A percentile compares a stretch with the other conserved stretches of the same genome.
phyloP scores from a whole-genome alignment of 1,284 basidiomycete genomes.

The Boletus semigastroideus region DNA sequence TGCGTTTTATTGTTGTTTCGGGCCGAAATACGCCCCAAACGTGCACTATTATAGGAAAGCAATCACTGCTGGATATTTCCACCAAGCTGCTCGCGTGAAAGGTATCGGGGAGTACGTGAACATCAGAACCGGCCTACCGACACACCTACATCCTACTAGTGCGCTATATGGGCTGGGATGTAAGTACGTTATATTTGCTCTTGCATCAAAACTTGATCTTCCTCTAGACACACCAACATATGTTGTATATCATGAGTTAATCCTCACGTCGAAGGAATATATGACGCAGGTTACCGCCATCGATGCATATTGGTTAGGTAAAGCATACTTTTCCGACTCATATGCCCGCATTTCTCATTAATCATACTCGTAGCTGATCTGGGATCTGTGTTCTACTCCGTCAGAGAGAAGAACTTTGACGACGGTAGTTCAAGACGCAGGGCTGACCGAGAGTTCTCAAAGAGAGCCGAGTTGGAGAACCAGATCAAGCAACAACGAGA shows the following conservation, averaged over 20 bases:
- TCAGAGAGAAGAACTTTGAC: slow-evolving; percentile 94
- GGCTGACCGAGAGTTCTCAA: slow-evolving; percentile 87
- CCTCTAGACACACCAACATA: slow-evolving; percentile 88
- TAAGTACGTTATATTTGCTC: slow-evolving; percentile 39
- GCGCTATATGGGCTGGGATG: slow-evolving; percentile 96
- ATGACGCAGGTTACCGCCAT: slow-evolving; percentile 97
- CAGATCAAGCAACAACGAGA: slow-evolving; percentile 87
- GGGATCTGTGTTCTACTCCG: slow-evolving; percentile 93
- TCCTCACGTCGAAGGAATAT: slow-evolving; percentile 92
- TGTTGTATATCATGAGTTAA: slow-evolving; percentile 95
- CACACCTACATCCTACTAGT: slow-evolving; percentile 94
- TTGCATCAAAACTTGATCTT: neutral
- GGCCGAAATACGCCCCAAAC: neutral
- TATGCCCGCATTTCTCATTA: slow-evolving; percentile 8
- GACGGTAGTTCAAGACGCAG: slow-evolving; percentile 71
- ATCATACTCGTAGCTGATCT: slow-evolving; percentile 68
- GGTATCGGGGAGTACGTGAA: slow-evolving; percentile 99
- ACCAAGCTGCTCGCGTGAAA: slow-evolving; percentile 96
- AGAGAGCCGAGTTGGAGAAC: slow-evolving; percentile 84
- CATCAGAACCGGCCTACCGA: slow-evolving; percentile 91
- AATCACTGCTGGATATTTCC: slow-evolving; percentile 98
- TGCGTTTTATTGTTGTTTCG: slow-evolving; percentile 32
- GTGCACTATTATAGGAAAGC: no score
- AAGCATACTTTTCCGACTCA: slow-evolving; percentile 6
- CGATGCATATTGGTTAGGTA: slow-evolving; percentile 93